These are phyloP conservation scores for Bolboschoenoplectus hybrid DNA, from an alignment of 202 grass and related monocot genomes.

Conservation along the genomic window DNA sequence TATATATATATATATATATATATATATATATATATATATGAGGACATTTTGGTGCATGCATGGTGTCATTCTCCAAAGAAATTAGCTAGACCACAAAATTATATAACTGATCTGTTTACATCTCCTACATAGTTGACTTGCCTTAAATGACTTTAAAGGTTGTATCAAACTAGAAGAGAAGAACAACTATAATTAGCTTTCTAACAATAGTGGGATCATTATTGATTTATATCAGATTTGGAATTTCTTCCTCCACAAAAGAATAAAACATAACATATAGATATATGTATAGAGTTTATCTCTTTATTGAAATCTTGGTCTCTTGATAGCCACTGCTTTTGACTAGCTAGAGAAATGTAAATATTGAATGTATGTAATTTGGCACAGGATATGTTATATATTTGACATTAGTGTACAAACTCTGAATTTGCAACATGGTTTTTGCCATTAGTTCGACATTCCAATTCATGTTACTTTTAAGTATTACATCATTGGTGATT, in stretches of 20 bases:
- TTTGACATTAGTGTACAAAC: neutral
- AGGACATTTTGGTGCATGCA: neutral
- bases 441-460: slow-evolving; percentile 7
- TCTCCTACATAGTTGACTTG: slow-evolving; percentile 20
- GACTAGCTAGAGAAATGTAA: neutral
- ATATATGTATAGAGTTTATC: neutral
- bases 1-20: too few species aligned
- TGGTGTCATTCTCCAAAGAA: neutral
- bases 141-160: slow-evolving; percentile 15
- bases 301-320: slow-evolving; percentile 1
- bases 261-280: neutral
- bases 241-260: neutral
- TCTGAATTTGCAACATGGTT: neutral
- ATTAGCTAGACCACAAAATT: neutral
- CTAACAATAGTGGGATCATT: neutral
- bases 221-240: neutral
- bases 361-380: slow-evolving; percentile 14
- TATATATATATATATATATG: neutral
- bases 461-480: neutral
- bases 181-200: slow-evolving; percentile 27
- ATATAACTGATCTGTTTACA: neutral
- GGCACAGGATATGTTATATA: too few species aligned
- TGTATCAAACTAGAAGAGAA: slow-evolving; percentile 18
- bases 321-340: slow-evolving; percentile 5
- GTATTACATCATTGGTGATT: slow-evolving; percentile 2